Conservation (phyloP, 2,329 filamentous ascomycete species). For the Chaetothyriales sp. region DNA sequence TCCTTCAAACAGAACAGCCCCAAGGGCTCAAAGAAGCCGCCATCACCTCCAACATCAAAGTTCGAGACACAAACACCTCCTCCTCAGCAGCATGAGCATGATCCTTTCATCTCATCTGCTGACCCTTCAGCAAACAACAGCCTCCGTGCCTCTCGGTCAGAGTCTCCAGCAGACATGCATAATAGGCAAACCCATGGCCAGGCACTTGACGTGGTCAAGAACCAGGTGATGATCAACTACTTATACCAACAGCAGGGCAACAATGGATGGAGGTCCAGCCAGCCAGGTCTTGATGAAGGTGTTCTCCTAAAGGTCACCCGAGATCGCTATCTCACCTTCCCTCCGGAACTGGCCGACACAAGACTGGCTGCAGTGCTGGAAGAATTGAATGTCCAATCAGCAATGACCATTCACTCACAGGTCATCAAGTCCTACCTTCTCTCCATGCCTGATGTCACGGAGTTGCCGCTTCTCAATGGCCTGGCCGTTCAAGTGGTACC, state of each 20-base stretch:
- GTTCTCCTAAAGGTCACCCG: constrained; percentile 54
- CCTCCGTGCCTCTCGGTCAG: neutral
- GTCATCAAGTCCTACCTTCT: constrained; percentile 65
- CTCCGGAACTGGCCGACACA: constrained; percentile 47
- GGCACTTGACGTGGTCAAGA: constrained; percentile 35
- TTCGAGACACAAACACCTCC: neutral
- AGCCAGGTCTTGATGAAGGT: constrained; percentile 51
- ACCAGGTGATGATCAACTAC: constrained; percentile 73
- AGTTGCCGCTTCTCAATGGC: constrained; percentile 62
- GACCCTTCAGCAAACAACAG: neutral
- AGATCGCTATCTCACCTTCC: constrained; percentile 59
- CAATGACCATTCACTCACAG: constrained; percentile 66
- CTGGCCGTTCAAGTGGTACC: constrained; percentile 63
- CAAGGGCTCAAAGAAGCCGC: neutral
- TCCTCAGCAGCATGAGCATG: neutral
- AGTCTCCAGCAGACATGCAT: neutral
- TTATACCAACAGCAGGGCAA: constrained; percentile 62
- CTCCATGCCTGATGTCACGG: constrained; percentile 56
- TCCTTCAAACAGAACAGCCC: neutral
- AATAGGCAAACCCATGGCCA: neutral
- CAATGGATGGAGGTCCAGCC: constrained; percentile 59
- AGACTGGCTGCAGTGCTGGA: constrained; percentile 49
- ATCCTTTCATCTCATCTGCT: neutral
- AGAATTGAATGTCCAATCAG: constrained; percentile 58
- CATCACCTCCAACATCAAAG: neutral